Base-by-base conservation (phyloP, 2,329 filamentous ascomycete species). In the Elsinoe australis region DNA sequence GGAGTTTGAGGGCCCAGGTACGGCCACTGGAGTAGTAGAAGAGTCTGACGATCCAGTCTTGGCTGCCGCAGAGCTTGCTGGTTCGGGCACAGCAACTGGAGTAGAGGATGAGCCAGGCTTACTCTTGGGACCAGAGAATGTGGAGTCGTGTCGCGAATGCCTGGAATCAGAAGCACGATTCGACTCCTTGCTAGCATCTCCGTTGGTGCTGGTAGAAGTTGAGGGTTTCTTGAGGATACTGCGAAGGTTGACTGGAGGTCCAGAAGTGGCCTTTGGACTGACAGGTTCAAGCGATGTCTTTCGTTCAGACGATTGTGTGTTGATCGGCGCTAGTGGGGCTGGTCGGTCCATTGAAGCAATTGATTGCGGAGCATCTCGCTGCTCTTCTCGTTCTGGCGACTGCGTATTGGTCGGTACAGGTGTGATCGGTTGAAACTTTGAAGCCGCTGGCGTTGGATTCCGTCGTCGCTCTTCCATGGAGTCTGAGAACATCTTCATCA, bases 241-340 rank as follows among this genome's bases (percentile, higher is more conserved):
- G 6, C 7, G 26, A 6, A 29, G 26, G 26, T 12, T 29, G 26
- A 12, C 33, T 6, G 44, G 29, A 9, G 12, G 7, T 14, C 8
- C 15, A 9, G 44, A 12, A 26, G 29, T 29, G 8, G 33, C 39
- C 34, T 38, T 48, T 5, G 45, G 45, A 29, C 45, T 48, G n/a
- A 48, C 24, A 14, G 45, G 32, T 4, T 28, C 34, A 8, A 35
- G 14, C 9, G 45, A 48, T 8, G n/a, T 39, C 22, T 39, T 48
- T 5, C 34, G 33, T 19, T 38, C 19, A 22, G 19, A 18, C 18
- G 34, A 15, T 24, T 15, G 19, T 17, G 45, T 39, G n/a, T 39
- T 17, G 22, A 36, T 34, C 29, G 38, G 21, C 14, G 21, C n/a
- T 12, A 26, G 14, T 10, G n/a, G n/a, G n/a, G n/a, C n/a, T n/a